A percentile compares a stretch with the other conserved stretches of the same genome.
Evolutionary conservation across 177 flowering plant species (phyloP).

Genomic region (Vitis hybrid): DNA sequence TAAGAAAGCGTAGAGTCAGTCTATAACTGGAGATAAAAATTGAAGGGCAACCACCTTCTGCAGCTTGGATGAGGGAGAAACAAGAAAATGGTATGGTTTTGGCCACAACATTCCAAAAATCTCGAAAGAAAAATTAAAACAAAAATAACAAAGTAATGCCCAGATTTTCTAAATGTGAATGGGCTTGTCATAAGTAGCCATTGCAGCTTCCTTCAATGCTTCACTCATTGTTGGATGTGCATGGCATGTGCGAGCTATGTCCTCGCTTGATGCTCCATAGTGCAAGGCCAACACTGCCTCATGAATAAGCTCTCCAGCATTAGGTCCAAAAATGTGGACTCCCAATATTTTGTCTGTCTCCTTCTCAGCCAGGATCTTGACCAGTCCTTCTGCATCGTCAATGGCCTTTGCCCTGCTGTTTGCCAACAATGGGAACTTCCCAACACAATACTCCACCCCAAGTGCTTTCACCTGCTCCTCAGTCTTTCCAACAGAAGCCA

Average conservation of each 20-base stretch:
- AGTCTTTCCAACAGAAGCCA: slow-evolving; percentile 72
- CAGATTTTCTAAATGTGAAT: slow-evolving; percentile 53
- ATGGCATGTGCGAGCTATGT: slow-evolving; percentile 77
- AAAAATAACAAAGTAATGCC: slow-evolving; percentile 3
- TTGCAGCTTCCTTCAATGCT: slow-evolving; percentile 78
- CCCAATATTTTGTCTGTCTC: slow-evolving; percentile 70
- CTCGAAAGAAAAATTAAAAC: slow-evolving; percentile 9
- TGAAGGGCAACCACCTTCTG: slow-evolving; percentile 1
- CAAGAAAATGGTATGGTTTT: slow-evolving; percentile 6
- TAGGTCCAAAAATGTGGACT: slow-evolving; percentile 69
- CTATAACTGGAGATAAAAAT: neutral
- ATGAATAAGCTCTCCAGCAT: slow-evolving; percentile 76
- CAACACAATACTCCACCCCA: slow-evolving; percentile 55
- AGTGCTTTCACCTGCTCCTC: slow-evolving; percentile 67
- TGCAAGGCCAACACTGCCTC: slow-evolving; percentile 66
- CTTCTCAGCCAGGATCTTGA: slow-evolving; percentile 65
- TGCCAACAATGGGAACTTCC: slow-evolving; percentile 76
- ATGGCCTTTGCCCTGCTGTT: slow-evolving; percentile 78
- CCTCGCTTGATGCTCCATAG: slow-evolving; percentile 71
- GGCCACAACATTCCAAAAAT: slow-evolving; percentile 6
- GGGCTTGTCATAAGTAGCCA: slow-evolving; percentile 82
- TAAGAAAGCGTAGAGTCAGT: slow-evolving; percentile 10
- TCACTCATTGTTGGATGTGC: slow-evolving; percentile 87
- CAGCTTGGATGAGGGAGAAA: neutral
- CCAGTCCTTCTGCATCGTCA: slow-evolving; percentile 72